These are phyloP conservation scores for Emmonsiellopsis sp. DNA, from an alignment of 2,329 filamentous ascomycete species.

Conservation along the genomic window DNA sequence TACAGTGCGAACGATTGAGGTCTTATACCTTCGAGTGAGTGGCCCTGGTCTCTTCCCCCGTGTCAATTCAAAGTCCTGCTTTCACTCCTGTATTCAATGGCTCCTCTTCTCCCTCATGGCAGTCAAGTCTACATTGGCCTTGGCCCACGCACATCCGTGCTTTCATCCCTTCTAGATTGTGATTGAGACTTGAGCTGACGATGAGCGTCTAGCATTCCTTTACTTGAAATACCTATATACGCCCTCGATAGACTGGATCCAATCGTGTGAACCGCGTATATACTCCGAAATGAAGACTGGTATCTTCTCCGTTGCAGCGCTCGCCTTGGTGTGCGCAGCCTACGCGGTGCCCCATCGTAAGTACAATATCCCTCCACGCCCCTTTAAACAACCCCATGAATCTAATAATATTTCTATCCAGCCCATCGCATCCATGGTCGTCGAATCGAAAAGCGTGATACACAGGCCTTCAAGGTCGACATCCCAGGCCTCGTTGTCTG, in stretches of 20 bases:
- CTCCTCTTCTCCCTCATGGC: not conserved
- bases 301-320: constrained; percentile 27
- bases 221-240: not conserved
- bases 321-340: constrained; percentile 33
- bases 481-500: constrained; percentile 49
- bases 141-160: not conserved
- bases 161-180: not conserved
- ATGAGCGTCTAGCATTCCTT: constrained; percentile 1
- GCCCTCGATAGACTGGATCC: not conserved
- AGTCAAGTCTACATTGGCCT: no score
- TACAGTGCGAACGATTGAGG: not conserved
- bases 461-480: constrained; percentile 28
- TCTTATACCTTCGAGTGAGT: not conserved
- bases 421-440: constrained; percentile 19
- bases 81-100: not conserved
- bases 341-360: constrained; percentile 35
- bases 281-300: constrained; percentile 37
- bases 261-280: not conserved
- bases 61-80: not conserved
- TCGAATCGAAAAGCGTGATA: constrained; percentile 28
- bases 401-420: constrained; percentile 3
- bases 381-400: not conserved
- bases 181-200: not conserved
- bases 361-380: constrained; percentile 5
- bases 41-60: not conserved